These are phyloP conservation scores for Pseudocercospora crystallina DNA, from an alignment of 2,329 filamentous ascomycete genomes.

Conservation along the genomic window DNA sequence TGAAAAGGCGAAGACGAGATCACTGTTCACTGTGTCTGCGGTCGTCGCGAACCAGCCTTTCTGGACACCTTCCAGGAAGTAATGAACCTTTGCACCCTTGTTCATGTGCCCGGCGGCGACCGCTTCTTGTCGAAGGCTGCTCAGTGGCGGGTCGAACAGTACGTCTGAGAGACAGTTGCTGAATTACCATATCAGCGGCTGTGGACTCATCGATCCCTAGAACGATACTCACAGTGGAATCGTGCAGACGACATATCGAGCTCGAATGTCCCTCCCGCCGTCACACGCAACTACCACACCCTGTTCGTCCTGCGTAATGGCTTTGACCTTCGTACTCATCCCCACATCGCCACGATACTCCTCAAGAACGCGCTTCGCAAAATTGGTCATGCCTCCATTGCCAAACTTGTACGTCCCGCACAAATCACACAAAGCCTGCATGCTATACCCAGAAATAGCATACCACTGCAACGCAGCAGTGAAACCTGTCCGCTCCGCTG, in stretches of 20 bases:
- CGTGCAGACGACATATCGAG: slow-evolving; percentile 20
- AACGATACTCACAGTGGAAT: slow-evolving; percentile 16
- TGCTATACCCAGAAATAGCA: slow-evolving; percentile 30
- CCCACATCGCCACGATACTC: slow-evolving; percentile 1
- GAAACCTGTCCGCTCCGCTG: slow-evolving; percentile 27
- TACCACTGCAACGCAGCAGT: slow-evolving; percentile 34
- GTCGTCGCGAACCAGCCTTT: slow-evolving; percentile 1
- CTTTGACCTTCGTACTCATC: background rate
- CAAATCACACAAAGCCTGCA: slow-evolving; percentile 25
- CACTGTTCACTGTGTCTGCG: background rate
- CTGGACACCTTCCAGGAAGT: slow-evolving; percentile 5
- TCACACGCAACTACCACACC: background rate
- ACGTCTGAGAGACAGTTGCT: slow-evolving; percentile 23
- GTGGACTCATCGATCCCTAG: no score
- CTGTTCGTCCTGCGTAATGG: background rate
- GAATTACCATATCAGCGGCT: background rate
- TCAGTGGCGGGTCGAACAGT: slow-evolving; percentile 31
- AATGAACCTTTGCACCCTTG: slow-evolving; percentile 32
- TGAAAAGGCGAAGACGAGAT: slow-evolving; percentile 10
- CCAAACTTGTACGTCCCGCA: slow-evolving; percentile 30
- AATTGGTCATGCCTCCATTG: slow-evolving; percentile 20
- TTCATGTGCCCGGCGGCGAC: slow-evolving; percentile 31
- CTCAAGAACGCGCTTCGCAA: background rate
- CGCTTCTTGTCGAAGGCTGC: slow-evolving; percentile 26
- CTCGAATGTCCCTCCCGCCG: background rate